A percentile compares a stretch with the other conserved stretches of the same genome.
Evolutionary conservation across 2,329 filamentous ascomycete genomes (phyloP).

Genomic region (Ophiosphaerella narmari): DNA sequence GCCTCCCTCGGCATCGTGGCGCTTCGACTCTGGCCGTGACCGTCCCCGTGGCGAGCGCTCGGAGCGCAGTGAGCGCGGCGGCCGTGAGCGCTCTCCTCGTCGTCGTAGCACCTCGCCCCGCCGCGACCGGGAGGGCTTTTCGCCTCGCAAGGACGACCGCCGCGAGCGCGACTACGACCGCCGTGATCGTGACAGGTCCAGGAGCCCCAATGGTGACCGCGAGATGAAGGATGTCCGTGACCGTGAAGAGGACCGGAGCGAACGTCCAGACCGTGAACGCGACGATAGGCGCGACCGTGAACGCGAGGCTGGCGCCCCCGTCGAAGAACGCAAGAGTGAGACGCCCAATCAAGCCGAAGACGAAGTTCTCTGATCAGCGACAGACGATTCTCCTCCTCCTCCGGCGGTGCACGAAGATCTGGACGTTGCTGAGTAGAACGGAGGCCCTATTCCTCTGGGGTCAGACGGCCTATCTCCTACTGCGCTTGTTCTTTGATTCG

Average conservation of each 20-base stretch:
- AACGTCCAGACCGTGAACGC: slow-evolving; percentile 43
- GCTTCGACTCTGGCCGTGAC: slow-evolving; percentile 80
- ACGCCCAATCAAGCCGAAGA: slow-evolving; percentile 18
- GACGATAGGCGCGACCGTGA: slow-evolving; percentile 49
- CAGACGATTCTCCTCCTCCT: slow-evolving; percentile 77
- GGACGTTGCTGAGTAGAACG: slow-evolving; percentile 79
- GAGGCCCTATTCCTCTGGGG: slow-evolving; percentile 17
- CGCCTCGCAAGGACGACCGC: slow-evolving; percentile 75
- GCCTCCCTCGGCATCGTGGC: slow-evolving; percentile 96
- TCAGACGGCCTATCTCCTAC: slow-evolving; percentile 13
- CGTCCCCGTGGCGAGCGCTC: slow-evolving; percentile 50
- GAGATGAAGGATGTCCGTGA: slow-evolving; percentile 59
- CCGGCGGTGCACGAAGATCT: slow-evolving; percentile 82
- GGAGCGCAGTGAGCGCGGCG: slow-evolving; percentile 74
- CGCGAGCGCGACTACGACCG: slow-evolving; percentile 69
- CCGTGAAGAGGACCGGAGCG: slow-evolving; percentile 63
- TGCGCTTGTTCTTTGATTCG: slow-evolving; percentile 18
- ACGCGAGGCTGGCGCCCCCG: slow-evolving; percentile 73
- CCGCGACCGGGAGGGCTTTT: slow-evolving; percentile 68
- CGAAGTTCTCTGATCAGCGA: slow-evolving; percentile 33
- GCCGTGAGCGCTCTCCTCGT: slow-evolving; percentile 61
- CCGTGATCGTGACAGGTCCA: slow-evolving; percentile 76
- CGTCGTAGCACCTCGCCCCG: slow-evolving; percentile 57
- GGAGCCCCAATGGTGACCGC: slow-evolving; percentile 61
- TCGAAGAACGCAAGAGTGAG: slow-evolving; percentile 87